Base-by-base conservation (phyloP, 2,329 filamentous ascomycete genomes). In the Botryotinia narcissicola region DNA sequence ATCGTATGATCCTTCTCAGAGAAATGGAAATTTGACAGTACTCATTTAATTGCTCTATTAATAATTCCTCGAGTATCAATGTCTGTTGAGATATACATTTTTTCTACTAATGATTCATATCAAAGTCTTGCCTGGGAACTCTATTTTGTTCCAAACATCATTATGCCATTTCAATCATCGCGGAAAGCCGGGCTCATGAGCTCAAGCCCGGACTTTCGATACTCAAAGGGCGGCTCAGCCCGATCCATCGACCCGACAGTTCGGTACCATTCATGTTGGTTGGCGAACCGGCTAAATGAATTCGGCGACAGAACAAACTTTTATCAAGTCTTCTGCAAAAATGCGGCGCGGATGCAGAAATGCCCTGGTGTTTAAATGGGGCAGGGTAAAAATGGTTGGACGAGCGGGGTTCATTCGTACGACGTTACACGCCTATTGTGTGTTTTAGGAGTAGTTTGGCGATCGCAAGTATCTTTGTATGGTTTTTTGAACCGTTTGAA, bases 221-320 rank as follows among this genome's bases (percentile, higher is more conserved):
- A 40, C 25, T 9, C 35, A 51, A 51, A 54, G 5, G 22, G 46
- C 25, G 64, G 22, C 37, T 37, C 32, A 54, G 46, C 64, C 64
- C 51, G 51, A 57, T 57, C 51, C 51, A 57, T 57, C 10, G 44
- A 66, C 63, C 63, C 63, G 63, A 66, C 44, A 48, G 63, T 51
- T 67, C 25, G 63, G 32, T 51, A 40, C 46, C 32, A 32, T 7
- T n/a, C 32, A 66, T 20, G 22, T 51, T 51, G 46, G 48, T 67
- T 51, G 63, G 63, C 14, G 46, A 37, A 63, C 32, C 29, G 12
- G 18, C 32, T 42, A 70, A 35, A 32, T 62, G 22, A 35, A n/a
- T 9, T 37, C 42, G n/a, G 40, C 32, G 46, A 25, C 12, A 37
- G 59, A 29, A 18, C 44, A 46, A 32, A 14, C 37, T 44, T 51